Base-by-base conservation (phyloP, 2,329 filamentous ascomycete species). In the Epichloe scottii region DNA sequence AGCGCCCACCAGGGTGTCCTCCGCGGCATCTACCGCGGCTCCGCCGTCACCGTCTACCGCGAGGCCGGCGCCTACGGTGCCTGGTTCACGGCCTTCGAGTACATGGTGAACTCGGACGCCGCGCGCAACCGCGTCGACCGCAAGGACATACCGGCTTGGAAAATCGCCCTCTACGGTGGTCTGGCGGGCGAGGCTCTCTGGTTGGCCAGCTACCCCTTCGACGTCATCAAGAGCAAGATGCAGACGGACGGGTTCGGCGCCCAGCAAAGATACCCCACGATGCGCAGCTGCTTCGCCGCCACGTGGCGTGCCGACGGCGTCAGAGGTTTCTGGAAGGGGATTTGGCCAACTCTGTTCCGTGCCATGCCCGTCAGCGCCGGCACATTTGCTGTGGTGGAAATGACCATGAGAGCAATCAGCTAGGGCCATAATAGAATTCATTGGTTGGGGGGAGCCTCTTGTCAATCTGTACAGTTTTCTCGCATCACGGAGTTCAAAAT, bases 151-250 rank as follows among this genome's bases (percentile, higher is more conserved):
- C 81, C 88, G 15, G 83, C 79, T 49, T 83, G 83, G 68, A 97
- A 95, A 71, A 81, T 98, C 47, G 93, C 93, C 12, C 71, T 88
- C 12, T 98, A 97, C 66, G 93, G 93, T 57, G 93, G 93, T 43
- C 69, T 98, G 40, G 93, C 93, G 0, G 93, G 93, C 59, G 93
- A 98, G 75, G 88, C 83, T 49, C 78, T 98, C 52, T 98, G 93
- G 93, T 73, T 98, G 51, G 78, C 78, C 37, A 95, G 89, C 64
- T 98, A 98, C 71, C 93, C 93, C 21, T 85, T 98, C 57, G 93
- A 98, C 70, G 91, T 98, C 30, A 71, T 98, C 70, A 98, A 98
- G 85, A 95, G 89, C 71, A 97, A 95, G 80, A 96, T 97, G 91
- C 93, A 98, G 78, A 95, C 85, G 53, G 93, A 98, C 70, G 90